These are phyloP conservation scores for Coccomyxa subellipsoidea DNA, from an alignment of 163 green algal species.

Conservation along the genomic window DNA sequence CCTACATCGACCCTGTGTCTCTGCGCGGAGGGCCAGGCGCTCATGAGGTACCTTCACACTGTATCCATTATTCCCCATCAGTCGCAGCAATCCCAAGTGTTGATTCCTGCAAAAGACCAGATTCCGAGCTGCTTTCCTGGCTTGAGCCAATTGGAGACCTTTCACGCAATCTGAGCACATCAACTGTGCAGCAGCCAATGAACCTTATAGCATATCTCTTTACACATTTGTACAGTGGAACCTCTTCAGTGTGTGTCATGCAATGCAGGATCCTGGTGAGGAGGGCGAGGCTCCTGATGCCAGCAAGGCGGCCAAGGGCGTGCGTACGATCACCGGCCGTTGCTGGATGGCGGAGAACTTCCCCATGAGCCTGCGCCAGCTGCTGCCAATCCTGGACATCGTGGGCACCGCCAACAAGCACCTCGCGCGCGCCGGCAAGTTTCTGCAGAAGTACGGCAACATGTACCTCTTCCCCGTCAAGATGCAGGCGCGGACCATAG, in stretches of 20 bases:
- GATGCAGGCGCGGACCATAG: constrained; percentile 36
- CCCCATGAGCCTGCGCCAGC: constrained; percentile 67
- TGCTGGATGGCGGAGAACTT: constrained; percentile 77
- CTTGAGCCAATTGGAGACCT: too few relatives aligned
- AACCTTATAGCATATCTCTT: neutral
- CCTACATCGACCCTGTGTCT: constrained; percentile 31
- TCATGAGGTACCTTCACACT: neutral
- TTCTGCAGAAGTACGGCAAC: constrained; percentile 63
- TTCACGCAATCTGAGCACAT: too few relatives aligned
- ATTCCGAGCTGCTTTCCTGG: too few relatives aligned
- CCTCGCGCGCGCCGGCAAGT: constrained; percentile 50
- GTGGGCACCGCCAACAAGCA: constrained; percentile 79
- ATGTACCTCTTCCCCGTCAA: constrained; percentile 76
- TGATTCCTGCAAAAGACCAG: too few relatives aligned
- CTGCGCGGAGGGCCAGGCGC: neutral
- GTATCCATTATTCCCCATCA: neutral
- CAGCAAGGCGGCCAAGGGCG: constrained; percentile 16
- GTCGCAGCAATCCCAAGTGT: too few relatives aligned
- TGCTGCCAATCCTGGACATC: constrained; percentile 78
- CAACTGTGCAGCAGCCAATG: neutral
- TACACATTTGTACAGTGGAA: neutral
- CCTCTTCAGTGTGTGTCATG: too few relatives aligned
- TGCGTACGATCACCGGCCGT: constrained; percentile 29
- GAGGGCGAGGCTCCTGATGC: neutral
- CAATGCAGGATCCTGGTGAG: too few relatives aligned